Evolutionary conservation across 805 yeast genomes (phyloP), one percentile per base, ranked within the genome.

Genomic region (Wickerhamiella cacticola): DNA sequence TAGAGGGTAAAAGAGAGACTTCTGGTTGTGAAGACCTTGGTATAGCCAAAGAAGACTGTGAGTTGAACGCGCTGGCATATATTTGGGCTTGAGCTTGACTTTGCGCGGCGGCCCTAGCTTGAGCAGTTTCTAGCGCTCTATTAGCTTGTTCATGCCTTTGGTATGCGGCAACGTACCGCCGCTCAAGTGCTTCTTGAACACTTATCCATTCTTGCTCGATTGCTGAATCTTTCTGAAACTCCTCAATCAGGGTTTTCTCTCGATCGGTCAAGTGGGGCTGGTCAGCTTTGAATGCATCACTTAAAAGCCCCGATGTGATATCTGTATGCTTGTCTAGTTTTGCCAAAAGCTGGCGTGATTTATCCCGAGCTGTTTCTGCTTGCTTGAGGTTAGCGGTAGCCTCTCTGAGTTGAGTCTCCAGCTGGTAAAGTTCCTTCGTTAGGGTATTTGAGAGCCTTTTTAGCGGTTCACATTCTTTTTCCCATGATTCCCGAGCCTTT

Each of bases 151-250:
- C 61, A 38, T 57, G 63, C 41, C 55, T 55, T 22, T 59, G 55
- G 31, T 62, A 63, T 10, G 63, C 67, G 29, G 58, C 56, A 3
- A 63, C 54, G 45, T 67, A 67, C 5, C 66, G 53, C 48, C 56
- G 48, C 46, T 67, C 70, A 25, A 67, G 56, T 2, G 54, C 55
- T 42, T 61, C 57, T 42, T 63, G 68, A 1, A 58, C 55, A n/a
- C 59, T 55, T 21, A 53, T 51, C 71, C 71, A 67, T 16, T 59
- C 57, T 15, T 51, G 55, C 45, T 67, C 70, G 8, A 64, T 59
- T 15, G 50, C 48, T 13, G 56, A 52, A 29, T 64, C 65, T 13
- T 51, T 48, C 2, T 53, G 56, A 15, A 56, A 41, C 31, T 60
- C 57, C 22, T 51, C 51, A 2, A 53, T 50, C 29, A 62, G 44